phyloP scores from a whole-genome alignment of 78 protist species.

The Pigoraptor vietnamica region DNA sequence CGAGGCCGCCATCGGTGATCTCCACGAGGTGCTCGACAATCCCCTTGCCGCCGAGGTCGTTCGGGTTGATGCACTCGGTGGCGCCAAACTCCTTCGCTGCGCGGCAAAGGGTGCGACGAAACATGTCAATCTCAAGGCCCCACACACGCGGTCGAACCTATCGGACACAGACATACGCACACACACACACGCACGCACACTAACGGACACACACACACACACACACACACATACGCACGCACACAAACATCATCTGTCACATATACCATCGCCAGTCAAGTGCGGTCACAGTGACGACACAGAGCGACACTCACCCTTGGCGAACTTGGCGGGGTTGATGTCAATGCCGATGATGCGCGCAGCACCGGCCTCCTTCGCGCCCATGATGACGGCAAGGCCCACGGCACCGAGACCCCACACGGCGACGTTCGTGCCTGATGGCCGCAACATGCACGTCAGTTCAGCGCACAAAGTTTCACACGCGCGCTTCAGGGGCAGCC shows the following conservation, averaged over 20 bases:
- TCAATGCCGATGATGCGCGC: constrained; percentile 82
- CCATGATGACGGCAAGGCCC: constrained; percentile 69
- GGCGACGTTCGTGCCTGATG: constrained; percentile 61
- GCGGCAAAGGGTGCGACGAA: too few relatives aligned
- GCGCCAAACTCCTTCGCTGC: constrained; percentile 80
- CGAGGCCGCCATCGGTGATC: constrained; percentile 56
- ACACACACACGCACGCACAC: too few relatives aligned
- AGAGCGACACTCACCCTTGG: neutral
- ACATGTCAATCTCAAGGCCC: too few relatives aligned
- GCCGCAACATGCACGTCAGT: too few relatives aligned
- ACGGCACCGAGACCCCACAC: constrained; percentile 87
- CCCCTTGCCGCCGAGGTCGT: constrained; percentile 21
- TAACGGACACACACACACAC: neutral
- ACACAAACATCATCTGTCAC: too few relatives aligned
- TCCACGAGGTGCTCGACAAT: constrained; percentile 11
- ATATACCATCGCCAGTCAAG: neutral
- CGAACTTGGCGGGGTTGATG: constrained; percentile 71
- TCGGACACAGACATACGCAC: neutral
- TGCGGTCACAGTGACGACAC: neutral
- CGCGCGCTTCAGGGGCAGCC: too few relatives aligned
- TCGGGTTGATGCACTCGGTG: constrained; percentile 84
- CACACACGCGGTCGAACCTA: too few relatives aligned
- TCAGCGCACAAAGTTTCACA: too few relatives aligned
- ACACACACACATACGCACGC: too few relatives aligned
- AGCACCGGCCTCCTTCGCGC: constrained; percentile 58